Percentiles rank a stretch among this genome's conserved stretches.
Evolutionary conservation across 805 yeast genomes (phyloP).

Genomic region (Hanseniaspora lindneri): DNA sequence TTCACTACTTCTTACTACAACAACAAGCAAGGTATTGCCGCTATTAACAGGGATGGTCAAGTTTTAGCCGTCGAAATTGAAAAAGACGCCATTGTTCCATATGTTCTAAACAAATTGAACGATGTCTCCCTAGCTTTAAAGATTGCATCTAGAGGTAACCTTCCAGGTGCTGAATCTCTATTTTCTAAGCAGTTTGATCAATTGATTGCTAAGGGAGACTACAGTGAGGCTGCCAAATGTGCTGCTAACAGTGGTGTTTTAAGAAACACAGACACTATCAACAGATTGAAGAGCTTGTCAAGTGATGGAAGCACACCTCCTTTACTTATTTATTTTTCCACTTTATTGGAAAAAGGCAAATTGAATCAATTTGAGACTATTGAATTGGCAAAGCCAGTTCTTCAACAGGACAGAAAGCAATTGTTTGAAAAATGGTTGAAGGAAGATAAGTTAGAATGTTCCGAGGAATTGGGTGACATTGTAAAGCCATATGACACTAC

Average conservation of each 20-base stretch:
- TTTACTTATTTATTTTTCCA: conserved; percentile 80
- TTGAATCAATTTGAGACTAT: conserved; percentile 86
- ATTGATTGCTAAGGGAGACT: conserved; percentile 72
- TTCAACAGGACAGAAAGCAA: conserved; percentile 89
- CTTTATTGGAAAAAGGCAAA: conserved; percentile 81
- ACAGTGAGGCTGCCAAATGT: conserved; percentile 83
- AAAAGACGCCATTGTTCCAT: conserved; percentile 74
- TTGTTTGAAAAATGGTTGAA: conserved; percentile 91
- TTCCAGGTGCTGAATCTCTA: conserved; percentile 92
- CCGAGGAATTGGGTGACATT: conserved; percentile 96
- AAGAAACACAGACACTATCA: conserved; percentile 88
- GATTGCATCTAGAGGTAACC: conserved; percentile 87
- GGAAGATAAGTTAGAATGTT: conserved; percentile 84
- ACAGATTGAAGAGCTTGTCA: conserved; percentile 79
- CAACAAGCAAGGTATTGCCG: conserved; percentile 69
- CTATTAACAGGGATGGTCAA: conserved; percentile 91
- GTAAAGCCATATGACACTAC: conserved; percentile 79
- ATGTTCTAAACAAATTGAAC: conserved; percentile 72
- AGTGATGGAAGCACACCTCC: conserved; percentile 88
- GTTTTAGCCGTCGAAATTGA: conserved; percentile 86
- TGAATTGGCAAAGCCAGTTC: conserved; percentile 88
- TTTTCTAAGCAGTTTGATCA: conserved; percentile 86
- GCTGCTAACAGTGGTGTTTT: conserved; percentile 91
- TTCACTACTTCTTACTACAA: conserved; percentile 75
- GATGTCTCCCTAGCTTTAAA: conserved; percentile 79